Evolutionary conservation across 2,329 filamentous ascomycete genomes (phyloP).

Genomic region (Coniella vitis): DNA sequence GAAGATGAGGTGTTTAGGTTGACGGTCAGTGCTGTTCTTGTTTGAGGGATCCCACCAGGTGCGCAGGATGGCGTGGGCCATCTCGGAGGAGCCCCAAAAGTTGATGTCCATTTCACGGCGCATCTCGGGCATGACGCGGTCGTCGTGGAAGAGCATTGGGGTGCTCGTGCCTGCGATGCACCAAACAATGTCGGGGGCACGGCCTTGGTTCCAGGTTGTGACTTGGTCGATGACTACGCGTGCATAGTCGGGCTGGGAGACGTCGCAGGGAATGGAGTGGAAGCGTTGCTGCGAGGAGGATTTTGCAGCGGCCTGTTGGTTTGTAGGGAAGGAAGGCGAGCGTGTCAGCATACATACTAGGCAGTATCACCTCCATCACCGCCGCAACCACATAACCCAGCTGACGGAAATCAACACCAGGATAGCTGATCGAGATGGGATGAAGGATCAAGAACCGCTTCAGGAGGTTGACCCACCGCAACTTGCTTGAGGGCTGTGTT

Average conservation of each 20-base stretch:
- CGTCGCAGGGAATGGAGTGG: constrained; percentile 76
- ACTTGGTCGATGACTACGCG: constrained; percentile 63
- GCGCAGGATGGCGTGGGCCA: constrained; percentile 71
- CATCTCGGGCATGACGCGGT: constrained; percentile 60
- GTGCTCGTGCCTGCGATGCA: constrained; percentile 71
- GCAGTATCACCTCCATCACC: no score
- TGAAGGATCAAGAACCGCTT: neutral
- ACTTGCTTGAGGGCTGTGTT: constrained; percentile 49
- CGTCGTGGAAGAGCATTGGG: constrained; percentile 74
- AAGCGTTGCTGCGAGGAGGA: constrained; percentile 73
- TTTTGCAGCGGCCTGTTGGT: constrained; percentile 53
- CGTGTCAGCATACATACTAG: constrained; percentile 25
- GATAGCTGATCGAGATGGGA: no score
- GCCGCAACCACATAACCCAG: no score
- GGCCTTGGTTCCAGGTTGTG: constrained; percentile 69
- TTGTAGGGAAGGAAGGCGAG: neutral
- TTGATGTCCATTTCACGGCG: constrained; percentile 85
- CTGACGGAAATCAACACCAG: no score
- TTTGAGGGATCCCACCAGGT: constrained; percentile 60
- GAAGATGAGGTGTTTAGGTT: constrained; percentile 75
- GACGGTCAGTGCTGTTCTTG: constrained; percentile 32
- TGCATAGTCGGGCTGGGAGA: constrained; percentile 65
- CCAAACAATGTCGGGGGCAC: constrained; percentile 80
- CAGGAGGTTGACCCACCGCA: constrained; percentile 31
- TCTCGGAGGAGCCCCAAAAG: constrained; percentile 81